Base-by-base conservation (phyloP, 208 protist genomes). In the Perkinsela sp. region DNA sequence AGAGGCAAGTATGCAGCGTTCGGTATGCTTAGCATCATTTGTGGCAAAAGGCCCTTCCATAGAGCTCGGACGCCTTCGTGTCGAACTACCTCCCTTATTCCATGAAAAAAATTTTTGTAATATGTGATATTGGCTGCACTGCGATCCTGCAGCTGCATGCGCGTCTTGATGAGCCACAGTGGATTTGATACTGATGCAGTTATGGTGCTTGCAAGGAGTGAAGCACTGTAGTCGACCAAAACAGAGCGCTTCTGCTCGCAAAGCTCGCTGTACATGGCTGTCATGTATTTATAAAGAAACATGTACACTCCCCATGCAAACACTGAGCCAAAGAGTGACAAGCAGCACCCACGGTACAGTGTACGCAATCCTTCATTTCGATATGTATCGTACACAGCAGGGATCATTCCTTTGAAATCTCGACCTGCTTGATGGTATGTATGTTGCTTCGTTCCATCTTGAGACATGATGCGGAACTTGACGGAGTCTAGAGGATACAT, bases 81-180 rank as follows among this genome's bases (percentile, higher is more conserved):
- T 1, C 75, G 76, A 16, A 89, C 68, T 0, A 78, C 79, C 75
- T 83, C 72, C 22, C 74, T 1, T n/a, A 88, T 31, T 29, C 84
- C 84, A 67, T 76, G 74, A 15, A 73, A 68, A 68, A 90, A 89
- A 16, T 68, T 2, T 6, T 28, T 2, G 67, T 31, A 68, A 32
- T 31, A 68, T 28, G 29, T 29, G 29, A 0, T 78, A 82, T 2
- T 31, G 67, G 69, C 82, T 87, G 71, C 83, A 73, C 16, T 75
- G 74, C 32, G 29, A 72, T 89, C 80, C 73, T 92, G 83, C 30
- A 92, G 73, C 71, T 92, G 83, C 83, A 92, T 92, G 16, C 87
- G 82, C 0, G 84, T 89, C 75, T 92, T 92, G 16, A 92, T 68
- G 1, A 92, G 77, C 80, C 85, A 92, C 67, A 92, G 87, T 1